These are phyloP conservation scores for Alternaria incomplexa DNA, from an alignment of 2,329 filamentous ascomycete species.

Conservation along the genomic window DNA sequence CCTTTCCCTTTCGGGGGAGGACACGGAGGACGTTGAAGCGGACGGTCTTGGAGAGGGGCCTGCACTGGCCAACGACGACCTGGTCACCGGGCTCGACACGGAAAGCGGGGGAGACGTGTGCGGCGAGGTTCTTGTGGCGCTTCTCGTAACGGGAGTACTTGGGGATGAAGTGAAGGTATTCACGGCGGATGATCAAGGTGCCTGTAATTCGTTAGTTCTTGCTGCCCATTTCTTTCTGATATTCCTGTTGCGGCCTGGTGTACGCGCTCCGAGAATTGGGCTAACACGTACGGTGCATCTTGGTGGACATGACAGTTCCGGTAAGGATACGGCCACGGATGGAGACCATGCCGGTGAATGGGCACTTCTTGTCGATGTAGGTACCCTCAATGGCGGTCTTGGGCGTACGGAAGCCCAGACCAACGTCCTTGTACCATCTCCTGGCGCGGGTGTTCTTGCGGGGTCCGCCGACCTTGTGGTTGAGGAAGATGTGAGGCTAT, in stretches of 20 bases:
- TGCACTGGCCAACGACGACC: constrained; percentile 99
- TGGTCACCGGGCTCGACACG: constrained; percentile 99
- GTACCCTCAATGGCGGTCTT: constrained; percentile 97
- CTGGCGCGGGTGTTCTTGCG: constrained; percentile 58
- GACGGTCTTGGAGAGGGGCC: constrained; percentile 99
- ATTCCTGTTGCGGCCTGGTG: background rate
- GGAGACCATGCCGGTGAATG: constrained; percentile 98
- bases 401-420: constrained; percentile 98
- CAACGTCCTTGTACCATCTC: constrained; percentile 99
- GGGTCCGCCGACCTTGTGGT: constrained; percentile 85
- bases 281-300: constrained; percentile 85
- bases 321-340: constrained; percentile 99
- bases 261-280: background rate
- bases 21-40: constrained; percentile 99
- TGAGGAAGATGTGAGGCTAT: constrained; percentile 99
- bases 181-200: constrained; percentile 97
- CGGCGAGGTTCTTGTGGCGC: constrained; percentile 99
- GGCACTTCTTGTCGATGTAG: constrained; percentile 99
- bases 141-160: constrained; percentile 99
- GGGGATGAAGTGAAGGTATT: constrained; percentile 99
- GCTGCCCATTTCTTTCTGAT: constrained; percentile 15
- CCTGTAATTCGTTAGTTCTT: constrained; percentile 32
- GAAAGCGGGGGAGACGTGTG: constrained; percentile 99
- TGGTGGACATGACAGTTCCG: constrained; percentile 98
- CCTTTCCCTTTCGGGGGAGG: constrained; percentile 95